These are phyloP conservation scores for Solanum tacnaense DNA, from an alignment of 257 asterid genomes.

Conservation along the genomic window DNA sequence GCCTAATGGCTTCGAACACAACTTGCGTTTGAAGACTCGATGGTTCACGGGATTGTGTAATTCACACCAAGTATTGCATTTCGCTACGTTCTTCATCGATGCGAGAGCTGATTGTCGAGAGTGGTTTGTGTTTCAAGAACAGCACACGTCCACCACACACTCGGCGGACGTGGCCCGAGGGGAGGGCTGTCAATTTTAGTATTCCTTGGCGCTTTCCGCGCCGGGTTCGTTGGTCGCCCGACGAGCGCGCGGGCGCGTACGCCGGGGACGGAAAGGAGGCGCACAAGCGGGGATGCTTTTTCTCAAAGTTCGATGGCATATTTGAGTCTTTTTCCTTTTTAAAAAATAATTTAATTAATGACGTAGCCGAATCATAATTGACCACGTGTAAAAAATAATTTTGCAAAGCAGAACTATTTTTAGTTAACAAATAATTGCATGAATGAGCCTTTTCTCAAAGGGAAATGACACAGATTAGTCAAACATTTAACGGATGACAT, in stretches of 20 bases:
- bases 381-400: not conserved
- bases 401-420: not conserved
- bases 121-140: no score
- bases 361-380: not conserved
- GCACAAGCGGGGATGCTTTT: no score
- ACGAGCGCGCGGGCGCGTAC: no score
- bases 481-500: not conserved
- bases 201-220: no score
- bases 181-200: no score
- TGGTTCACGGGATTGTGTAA: slow-evolving; percentile 56
- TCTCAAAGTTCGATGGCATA: no score
- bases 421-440: no score
- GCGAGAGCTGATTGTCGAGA: slow-evolving; percentile 13
- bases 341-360: not conserved
- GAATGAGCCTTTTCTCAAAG: not conserved
- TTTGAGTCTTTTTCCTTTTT: no score
- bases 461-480: not conserved
- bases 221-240: no score
- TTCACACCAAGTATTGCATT: slow-evolving; percentile 62
- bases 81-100: slow-evolving; percentile 48
- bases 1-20: not conserved
- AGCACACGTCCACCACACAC: no score
- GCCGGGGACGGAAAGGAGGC: no score
- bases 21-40: not conserved
- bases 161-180: no score